Evolutionary conservation across 2,329 filamentous ascomycete genomes (phyloP).

Genomic region (Furcasterigmium furcatum): DNA sequence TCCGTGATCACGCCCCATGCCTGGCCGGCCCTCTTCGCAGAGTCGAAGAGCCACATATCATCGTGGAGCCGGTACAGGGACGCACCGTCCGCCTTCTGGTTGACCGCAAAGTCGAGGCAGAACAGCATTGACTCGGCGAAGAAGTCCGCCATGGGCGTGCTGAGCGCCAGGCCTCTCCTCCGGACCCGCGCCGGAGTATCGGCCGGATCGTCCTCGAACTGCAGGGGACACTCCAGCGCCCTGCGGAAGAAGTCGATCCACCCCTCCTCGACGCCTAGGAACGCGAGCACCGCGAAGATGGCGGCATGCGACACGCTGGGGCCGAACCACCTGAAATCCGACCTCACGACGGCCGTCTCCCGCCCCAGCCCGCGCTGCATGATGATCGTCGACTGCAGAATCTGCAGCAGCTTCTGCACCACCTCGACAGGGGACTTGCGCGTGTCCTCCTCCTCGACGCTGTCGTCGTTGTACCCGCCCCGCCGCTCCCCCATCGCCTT

Average conservation of each 20-base stretch:
- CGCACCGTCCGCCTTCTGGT: constrained; percentile 46
- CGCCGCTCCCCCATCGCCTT: constrained; percentile 28
- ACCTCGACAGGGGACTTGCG: constrained; percentile 39
- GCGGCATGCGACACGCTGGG: constrained; percentile 54
- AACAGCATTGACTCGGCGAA: constrained; percentile 58
- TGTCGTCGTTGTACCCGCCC: constrained; percentile 30
- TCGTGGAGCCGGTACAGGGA: constrained; percentile 59
- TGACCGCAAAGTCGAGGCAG: constrained; percentile 60
- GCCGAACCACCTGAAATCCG: constrained; percentile 57
- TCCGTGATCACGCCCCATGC: constrained; percentile 50
- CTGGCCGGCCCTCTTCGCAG: constrained; percentile 39
- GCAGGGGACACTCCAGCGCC: constrained; percentile 49
- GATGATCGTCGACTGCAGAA: constrained; percentile 52
- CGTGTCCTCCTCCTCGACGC: constrained; percentile 26
- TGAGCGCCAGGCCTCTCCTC: constrained; percentile 52
- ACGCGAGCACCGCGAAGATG: constrained; percentile 49
- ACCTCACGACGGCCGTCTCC: constrained; percentile 50
- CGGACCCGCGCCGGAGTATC: constrained; percentile 36
- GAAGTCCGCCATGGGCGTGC: constrained; percentile 50
- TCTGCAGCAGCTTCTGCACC: constrained; percentile 55
- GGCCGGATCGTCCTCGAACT: constrained; percentile 46
- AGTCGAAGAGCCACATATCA: constrained; percentile 63
- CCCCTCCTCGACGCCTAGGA: constrained; percentile 46
- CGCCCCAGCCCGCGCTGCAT: constrained; percentile 43
- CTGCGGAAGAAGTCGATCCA: constrained; percentile 54